Evolutionary conservation across 306 rosid genomes (phyloP), one percentile per base, ranked within the genome.

Genomic region (Adenanthera pavonina): DNA sequence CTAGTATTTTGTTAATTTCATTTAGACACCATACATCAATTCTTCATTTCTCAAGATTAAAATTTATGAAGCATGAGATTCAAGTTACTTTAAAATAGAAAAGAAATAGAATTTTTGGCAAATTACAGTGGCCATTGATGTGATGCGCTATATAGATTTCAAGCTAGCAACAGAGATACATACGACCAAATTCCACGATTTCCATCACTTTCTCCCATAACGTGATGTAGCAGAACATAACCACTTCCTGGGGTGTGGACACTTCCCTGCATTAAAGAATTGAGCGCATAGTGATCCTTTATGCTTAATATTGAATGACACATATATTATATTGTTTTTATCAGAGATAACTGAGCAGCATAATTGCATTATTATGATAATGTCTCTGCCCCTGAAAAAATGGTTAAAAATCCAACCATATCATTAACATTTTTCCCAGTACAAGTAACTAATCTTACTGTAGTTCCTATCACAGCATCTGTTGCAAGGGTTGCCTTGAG

Each of bases 131-230:
- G 53, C 56, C 75, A 49, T 69, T 69, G 40, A 51, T 76, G 30
- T 66, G 74, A 72, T 75, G 76, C 80, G 77, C 82, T 68, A 56
- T 43, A 74, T 67, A 87, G 43, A 82, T 46, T 57, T 74, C 82
- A 84, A 84, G 71, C 74, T 78, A 80, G 81, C 41, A 72, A 80
- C 56, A 83, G 74, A 80, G 82, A 80, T 87, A 95, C 97, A 75
- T 92, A 93, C 99, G 99, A 92, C 98, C 99, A 95, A 83, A 93
- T 77, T 81, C 96, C 98, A 38, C 89, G 96, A 7, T 93, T 93
- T 52, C 98, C 97, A 60, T 90, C 98, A 74, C 96, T 74, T 92
- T 95, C 99, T 78, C 99, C 99, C 99, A 95, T 95, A 76, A 95
- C 94, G 17, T 95, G 99, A 86, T 95, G 98, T 81, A 95, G 93